phyloP scores from a whole-genome alignment of 2,329 filamentous ascomycete genomes.

The Pseudogymnoascus sp. region DNA sequence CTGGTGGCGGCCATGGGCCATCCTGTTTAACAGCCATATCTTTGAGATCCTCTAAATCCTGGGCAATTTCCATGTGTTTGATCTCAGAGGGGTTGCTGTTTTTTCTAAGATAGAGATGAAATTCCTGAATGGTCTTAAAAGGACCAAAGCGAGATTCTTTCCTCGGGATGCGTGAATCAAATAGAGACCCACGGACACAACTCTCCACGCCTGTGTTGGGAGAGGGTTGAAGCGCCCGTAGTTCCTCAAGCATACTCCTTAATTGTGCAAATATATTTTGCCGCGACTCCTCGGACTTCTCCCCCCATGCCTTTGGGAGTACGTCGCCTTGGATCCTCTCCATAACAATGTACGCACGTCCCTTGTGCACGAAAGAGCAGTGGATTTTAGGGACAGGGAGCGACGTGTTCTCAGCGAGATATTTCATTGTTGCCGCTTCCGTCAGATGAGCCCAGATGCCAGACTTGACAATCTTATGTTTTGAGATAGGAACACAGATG shows the following conservation, averaged over 20 bases:
- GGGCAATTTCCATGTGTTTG: slow-evolving; percentile 12
- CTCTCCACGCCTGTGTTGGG: neutral
- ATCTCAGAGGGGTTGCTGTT: slow-evolving; percentile 21
- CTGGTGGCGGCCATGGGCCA: slow-evolving; percentile 27
- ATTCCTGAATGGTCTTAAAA: slow-evolving; percentile 28
- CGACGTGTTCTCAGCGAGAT: slow-evolving; percentile 32
- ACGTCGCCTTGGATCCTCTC: slow-evolving; percentile 27
- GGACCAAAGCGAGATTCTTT: slow-evolving; percentile 23
- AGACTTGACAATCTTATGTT: slow-evolving; percentile 11
- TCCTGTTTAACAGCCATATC: slow-evolving; percentile 32
- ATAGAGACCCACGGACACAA: slow-evolving; percentile 19
- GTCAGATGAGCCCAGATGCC: slow-evolving; percentile 22
- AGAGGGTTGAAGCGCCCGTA: slow-evolving; percentile 4
- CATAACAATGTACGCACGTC: slow-evolving; percentile 40
- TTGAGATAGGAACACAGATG: neutral
- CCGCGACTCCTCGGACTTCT: slow-evolving; percentile 10
- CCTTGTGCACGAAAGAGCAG: slow-evolving; percentile 34
- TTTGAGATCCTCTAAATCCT: slow-evolving; percentile 25
- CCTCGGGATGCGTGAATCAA: slow-evolving; percentile 23
- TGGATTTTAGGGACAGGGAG: slow-evolving; percentile 39
- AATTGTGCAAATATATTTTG: slow-evolving; percentile 10
- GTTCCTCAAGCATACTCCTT: slow-evolving; percentile 12
- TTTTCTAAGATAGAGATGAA: slow-evolving; percentile 26
- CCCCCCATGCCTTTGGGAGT: slow-evolving; percentile 13
- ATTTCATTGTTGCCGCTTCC: slow-evolving; percentile 34